Percentiles rank a stretch among this genome's conserved stretches.
These are phyloP conservation scores for Jimgerdemannia lactiflua DNA, from an alignment of 192 early-diverging fungal species.

Conservation along the genomic window DNA sequence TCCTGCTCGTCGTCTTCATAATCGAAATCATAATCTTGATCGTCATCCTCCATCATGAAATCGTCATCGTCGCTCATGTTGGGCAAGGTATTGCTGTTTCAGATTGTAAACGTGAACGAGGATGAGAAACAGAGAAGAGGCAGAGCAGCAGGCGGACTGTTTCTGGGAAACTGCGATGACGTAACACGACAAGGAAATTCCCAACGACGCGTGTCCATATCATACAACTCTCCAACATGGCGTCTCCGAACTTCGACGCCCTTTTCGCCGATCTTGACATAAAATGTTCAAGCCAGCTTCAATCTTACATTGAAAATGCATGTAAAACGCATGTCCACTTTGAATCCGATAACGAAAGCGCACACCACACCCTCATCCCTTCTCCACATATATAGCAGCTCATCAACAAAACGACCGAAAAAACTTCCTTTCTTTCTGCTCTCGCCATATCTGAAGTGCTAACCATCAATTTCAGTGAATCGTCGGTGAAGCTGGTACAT, in stretches of 20 bases:
- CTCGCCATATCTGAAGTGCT: neutral
- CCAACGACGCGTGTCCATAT: neutral
- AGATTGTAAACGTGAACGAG: neutral
- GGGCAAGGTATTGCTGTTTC: neutral
- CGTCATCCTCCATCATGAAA: conserved; percentile 60
- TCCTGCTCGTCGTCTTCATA: conserved; percentile 81
- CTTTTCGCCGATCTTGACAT: neutral
- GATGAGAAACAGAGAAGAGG: conserved; percentile 2
- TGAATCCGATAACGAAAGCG: too few relatives aligned
- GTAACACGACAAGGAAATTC: neutral
- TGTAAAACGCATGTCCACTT: neutral
- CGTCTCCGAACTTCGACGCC: neutral
- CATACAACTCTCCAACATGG: neutral
- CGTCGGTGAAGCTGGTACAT: too few relatives aligned
- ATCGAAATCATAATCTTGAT: conserved; percentile 87
- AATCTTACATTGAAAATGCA: neutral
- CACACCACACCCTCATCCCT: neutral
- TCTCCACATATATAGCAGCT: neutral
- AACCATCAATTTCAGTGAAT: too few relatives aligned
- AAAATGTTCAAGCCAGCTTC: neutral
- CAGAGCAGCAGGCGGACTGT: neutral
- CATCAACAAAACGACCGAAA: neutral
- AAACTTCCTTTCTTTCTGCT: neutral
- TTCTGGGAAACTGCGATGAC: neutral
- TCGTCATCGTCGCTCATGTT: conserved; percentile 57